Base-by-base conservation (phyloP, 495 filamentous ascomycete genomes). In the Aspergillus saccharolyticus region DNA sequence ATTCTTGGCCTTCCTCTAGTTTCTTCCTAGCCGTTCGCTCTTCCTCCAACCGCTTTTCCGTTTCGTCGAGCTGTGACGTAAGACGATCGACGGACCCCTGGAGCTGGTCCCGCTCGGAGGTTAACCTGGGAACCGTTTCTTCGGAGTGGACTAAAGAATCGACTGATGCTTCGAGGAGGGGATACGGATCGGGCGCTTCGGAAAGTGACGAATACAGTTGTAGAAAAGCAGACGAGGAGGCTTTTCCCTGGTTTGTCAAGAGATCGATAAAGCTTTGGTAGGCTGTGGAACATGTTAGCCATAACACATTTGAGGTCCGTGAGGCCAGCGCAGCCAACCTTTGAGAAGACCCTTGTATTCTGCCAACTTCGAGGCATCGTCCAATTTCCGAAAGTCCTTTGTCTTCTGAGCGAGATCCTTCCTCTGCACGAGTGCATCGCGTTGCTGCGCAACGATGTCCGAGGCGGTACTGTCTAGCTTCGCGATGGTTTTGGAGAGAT, bases 391-490 rank as follows among this genome's bases (percentile, higher is more conserved):
- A 63, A 96, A 99, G 69, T 97, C 94, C 68, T 97, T 99, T 3
- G 94, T 99, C 77, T 96, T 97, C 71, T 96, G 92, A 16, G 94
- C 94, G 17, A 99, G 80, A 53, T 99, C 94, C 66, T 99, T 99
- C 47, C 94, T 83, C 67, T 97, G 92, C 15, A 96, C 85, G 10
- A 96, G 85, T 18, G 91, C 85, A 71, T 97, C 95, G 60, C 91
- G 84, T 66, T 99, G 94, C 65, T 90, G 88, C 43, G 87, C 76
- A 44, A 97, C 90, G 48, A 99, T 91, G 63, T 99, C 95, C 3
- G 90, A 91, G 6, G 94, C 92, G 12, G 89, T 90, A 60, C 86
- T 84, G 71, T 99, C 94, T 52, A 99, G 84, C 62, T 85, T 90
- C 42, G 91, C 89, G 61, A 96, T 83, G 46, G 96, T 86, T 52